Conservation (phyloP, 129 eudicot genomes). For the Flaveria trinervia region DNA sequence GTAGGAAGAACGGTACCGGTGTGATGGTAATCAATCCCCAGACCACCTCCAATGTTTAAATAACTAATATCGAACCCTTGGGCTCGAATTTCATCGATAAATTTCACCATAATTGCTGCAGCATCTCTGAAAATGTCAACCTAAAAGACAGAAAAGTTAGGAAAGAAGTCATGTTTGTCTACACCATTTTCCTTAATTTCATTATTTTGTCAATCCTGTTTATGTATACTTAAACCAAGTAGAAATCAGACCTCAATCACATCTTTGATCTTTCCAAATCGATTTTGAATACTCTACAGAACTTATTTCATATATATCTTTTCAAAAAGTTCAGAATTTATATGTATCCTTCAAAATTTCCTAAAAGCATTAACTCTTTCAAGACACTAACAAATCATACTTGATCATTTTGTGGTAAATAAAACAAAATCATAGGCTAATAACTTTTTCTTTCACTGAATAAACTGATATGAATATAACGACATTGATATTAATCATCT, state of each 20-base stretch:
- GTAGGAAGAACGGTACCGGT: slow-evolving; percentile 85
- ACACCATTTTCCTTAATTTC: background rate
- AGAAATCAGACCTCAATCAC: background rate
- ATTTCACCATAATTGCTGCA: slow-evolving; percentile 84
- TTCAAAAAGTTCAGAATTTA: background rate
- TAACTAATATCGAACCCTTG: slow-evolving; percentile 88
- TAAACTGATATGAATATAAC: background rate
- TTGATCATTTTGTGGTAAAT: background rate
- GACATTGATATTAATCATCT: too few species aligned
- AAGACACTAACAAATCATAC: background rate
- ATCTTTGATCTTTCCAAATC: background rate
- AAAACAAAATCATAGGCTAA: background rate
- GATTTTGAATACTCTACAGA: too few species aligned
- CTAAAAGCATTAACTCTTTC: background rate
- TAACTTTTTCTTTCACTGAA: too few species aligned
- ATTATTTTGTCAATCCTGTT: background rate
- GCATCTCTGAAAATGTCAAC: slow-evolving; percentile 94
- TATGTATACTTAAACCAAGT: slow-evolving; percentile 5
- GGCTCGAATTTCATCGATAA: slow-evolving; percentile 75
- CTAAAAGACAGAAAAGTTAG: slow-evolving; percentile 32
- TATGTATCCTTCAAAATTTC: background rate
- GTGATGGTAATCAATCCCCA: slow-evolving; percentile 89
- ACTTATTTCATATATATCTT: background rate
- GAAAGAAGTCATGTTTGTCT: background rate
- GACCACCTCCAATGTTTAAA: slow-evolving; percentile 95